A percentile compares a stretch with the other conserved stretches of the same genome.
These are phyloP conservation scores for Lentinula guzmanii DNA, from an alignment of 768 basidiomycete species.

Conservation along the genomic window DNA sequence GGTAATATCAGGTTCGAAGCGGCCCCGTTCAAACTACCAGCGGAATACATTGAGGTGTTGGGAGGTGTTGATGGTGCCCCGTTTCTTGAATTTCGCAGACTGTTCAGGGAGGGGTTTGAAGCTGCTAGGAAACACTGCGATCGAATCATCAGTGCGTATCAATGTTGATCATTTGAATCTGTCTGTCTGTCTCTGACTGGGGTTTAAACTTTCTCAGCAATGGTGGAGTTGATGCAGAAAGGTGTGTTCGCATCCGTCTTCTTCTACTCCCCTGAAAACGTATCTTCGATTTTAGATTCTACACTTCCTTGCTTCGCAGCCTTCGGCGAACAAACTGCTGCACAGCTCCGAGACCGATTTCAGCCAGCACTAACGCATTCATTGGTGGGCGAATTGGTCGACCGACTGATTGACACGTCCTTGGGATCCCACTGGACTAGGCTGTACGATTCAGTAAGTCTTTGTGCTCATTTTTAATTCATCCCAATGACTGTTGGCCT, in stretches of 20 bases:
- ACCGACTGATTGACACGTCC: slow-evolving; percentile 83
- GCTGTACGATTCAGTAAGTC: slow-evolving; percentile 85
- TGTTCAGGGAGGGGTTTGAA: slow-evolving; percentile 93
- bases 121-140: slow-evolving; percentile 94
- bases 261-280: slow-evolving; percentile 6
- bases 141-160: slow-evolving; percentile 76
- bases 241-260: slow-evolving; percentile 33
- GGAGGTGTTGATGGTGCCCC: slow-evolving; percentile 76
- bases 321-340: slow-evolving; percentile 87
- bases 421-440: slow-evolving; percentile 93
- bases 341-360: slow-evolving; percentile 86
- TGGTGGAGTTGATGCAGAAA: slow-evolving; percentile 98
- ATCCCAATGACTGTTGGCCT: background rate
- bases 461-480: background rate
- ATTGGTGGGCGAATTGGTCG: slow-evolving; percentile 83
- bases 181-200: background rate
- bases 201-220: slow-evolving; percentile 20
- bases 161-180: background rate
- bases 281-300: slow-evolving; percentile 53
- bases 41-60: slow-evolving; percentile 94
- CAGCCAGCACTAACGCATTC: slow-evolving; percentile 84
- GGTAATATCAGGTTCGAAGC: slow-evolving; percentile 98
- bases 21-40: slow-evolving; percentile 95
- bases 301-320: slow-evolving; percentile 86
- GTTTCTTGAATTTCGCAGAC: slow-evolving; percentile 76